Evolutionary conservation across 169 alveolate genomes (phyloP), one percentile per base, ranked within the genome.

Genomic region (Perkinsus chesapeaki): DNA sequence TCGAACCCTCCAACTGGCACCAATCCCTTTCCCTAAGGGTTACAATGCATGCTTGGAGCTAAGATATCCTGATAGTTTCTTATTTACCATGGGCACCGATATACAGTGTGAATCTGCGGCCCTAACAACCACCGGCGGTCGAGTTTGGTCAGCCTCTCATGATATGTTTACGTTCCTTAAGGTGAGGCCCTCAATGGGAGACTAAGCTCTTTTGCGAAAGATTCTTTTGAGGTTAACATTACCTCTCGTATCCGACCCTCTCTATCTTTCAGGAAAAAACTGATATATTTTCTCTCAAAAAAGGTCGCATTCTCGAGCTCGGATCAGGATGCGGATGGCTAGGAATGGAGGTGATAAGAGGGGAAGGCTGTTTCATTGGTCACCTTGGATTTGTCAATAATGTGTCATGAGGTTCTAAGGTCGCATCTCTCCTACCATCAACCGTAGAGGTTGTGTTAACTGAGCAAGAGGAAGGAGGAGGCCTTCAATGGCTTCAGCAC

Each of bases 241-340:
- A n/a, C n/a, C n/a, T n/a, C n/a, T n/a, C n/a, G n/a, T n/a, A n/a
- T n/a, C n/a, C n/a, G n/a, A n/a, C n/a, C n/a, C n/a, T n/a, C n/a
- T n/a, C n/a, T n/a, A n/a, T n/a, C n/a, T 60, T 34, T 60, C 82
- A 60, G 82, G 82, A 60, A 9, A 60, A 60, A 34, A 60, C 82
- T 16, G 23, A 60, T 16, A 27, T 60, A 16, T 60, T 60, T 16
- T 60, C 82, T 27, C 82, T 60, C 3, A 60, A 60, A 34, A 7
- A 60, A 16, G 82, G 82, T 16, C 82, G 82, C 3, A 34, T 60
- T 3, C 31, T 60, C 36, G 82, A 60, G 27, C 82, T 60, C 23
- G 82, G 82, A 7, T 60, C 82, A 23, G 82, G 82, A 60, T 60
- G 82, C 82, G 82, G 82, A 60, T 60, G 82, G 82, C 82, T 60